Conservation (phyloP, 169 alveolate species). For the Eimeria necatrix region DNA sequence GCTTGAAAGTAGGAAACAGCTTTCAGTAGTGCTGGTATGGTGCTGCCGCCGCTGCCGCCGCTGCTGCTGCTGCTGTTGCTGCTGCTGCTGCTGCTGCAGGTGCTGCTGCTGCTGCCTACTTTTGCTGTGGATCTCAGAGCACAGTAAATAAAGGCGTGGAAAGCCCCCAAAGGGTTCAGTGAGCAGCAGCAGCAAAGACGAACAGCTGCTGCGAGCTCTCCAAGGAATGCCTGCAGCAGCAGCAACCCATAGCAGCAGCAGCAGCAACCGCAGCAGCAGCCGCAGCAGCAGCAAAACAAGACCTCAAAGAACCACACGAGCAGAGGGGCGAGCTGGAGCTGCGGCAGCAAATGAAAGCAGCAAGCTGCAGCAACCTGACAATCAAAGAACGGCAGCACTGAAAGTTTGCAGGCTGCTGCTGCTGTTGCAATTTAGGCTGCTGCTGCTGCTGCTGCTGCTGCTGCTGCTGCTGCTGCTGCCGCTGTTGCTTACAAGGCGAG, state of each 20-base stretch:
- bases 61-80: background rate
- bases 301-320: background rate
- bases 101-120: background rate
- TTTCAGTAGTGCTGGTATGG: background rate
- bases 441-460: constrained; percentile 34
- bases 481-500: constrained; percentile 45
- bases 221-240: constrained; percentile 66
- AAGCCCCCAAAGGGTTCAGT: background rate
- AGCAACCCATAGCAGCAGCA: constrained; percentile 59
- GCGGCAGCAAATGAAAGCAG: background rate
- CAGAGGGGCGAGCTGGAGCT: too few species aligned
- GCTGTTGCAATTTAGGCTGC: background rate
- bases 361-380: background rate
- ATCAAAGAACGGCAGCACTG: background rate
- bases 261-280: constrained; percentile 19
- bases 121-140: background rate
- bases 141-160: constrained; percentile 29
- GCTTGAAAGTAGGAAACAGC: background rate
- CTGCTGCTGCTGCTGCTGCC: background rate
- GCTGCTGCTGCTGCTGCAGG: background rate
- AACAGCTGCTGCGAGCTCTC: constrained; percentile 67
- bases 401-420: background rate
- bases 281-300: background rate
- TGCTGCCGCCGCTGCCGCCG: background rate
- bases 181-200: constrained; percentile 1